A percentile compares a stretch with the other conserved stretches of the same genome.
Evolutionary conservation across 2,329 filamentous ascomycete species (phyloP).

Genomic region (Sordariomycetes sp.): DNA sequence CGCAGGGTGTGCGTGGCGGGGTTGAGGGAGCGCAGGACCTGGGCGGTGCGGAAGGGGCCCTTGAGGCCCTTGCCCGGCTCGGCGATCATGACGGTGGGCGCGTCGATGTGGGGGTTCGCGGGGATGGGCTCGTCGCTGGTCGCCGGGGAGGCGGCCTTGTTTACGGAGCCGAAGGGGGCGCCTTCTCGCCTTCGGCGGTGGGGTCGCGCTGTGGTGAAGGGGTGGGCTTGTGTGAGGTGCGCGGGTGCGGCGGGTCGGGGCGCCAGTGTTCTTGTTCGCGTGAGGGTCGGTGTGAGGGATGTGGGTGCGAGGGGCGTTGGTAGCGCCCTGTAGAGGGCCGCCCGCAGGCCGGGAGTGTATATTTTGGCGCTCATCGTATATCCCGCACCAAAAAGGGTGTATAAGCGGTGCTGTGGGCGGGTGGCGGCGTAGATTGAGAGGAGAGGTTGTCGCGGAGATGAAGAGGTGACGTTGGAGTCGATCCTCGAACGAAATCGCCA

Average conservation of each 20-base stretch:
- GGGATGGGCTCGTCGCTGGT: slow-evolving; percentile 12
- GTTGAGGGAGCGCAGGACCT: slow-evolving; percentile 29
- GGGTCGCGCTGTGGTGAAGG: background rate
- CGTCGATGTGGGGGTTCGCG: slow-evolving; percentile 32
- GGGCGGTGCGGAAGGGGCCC: slow-evolving; percentile 23
- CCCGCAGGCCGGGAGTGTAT: slow-evolving; percentile 32
- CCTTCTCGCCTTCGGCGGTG: no score
- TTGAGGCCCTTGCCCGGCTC: slow-evolving; percentile 24
- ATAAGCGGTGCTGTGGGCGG: background rate
- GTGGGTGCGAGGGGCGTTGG: background rate
- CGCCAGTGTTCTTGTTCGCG: background rate
- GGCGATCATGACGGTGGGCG: slow-evolving; percentile 29
- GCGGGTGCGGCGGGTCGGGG: no score
- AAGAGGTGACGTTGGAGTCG: background rate
- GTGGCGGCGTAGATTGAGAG: background rate
- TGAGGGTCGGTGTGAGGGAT: background rate
- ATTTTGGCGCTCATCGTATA: slow-evolving; percentile 8
- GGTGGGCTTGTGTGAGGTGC: background rate
- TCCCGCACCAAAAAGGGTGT: background rate
- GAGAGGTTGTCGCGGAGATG: background rate
- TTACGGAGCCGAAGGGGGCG: no score
- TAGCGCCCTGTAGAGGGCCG: slow-evolving; percentile 30
- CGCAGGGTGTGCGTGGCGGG: slow-evolving; percentile 24
- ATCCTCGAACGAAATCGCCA: background rate
- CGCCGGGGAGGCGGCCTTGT: background rate